A percentile compares a stretch with the other conserved stretches of the same genome.
phyloP scores from a whole-genome alignment of 805 yeast species.

The Yarrowia osloensis region DNA sequence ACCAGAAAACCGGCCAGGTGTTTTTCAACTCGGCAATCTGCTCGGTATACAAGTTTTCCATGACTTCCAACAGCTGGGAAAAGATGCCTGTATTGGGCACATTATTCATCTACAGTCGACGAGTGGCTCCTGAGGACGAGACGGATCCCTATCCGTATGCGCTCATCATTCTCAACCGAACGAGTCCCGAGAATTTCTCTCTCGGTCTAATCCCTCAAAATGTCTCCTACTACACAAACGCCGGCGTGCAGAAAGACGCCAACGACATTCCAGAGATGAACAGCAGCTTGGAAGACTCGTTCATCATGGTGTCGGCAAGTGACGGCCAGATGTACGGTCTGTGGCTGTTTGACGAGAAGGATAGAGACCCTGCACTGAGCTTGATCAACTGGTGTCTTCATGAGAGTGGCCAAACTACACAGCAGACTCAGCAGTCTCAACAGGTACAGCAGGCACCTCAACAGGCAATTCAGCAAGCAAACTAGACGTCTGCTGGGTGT shows the following conservation, averaged over 20 bases:
- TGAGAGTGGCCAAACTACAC: slow-evolving; percentile 7
- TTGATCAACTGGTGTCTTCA: slow-evolving; percentile 42
- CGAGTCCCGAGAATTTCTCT: slow-evolving; percentile 40
- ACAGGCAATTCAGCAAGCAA: not conserved
- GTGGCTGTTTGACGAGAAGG: slow-evolving; percentile 44
- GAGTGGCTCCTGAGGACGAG: slow-evolving; percentile 30
- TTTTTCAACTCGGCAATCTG: slow-evolving; percentile 46
- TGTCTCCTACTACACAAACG: slow-evolving; percentile 32
- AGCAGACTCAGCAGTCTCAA: not conserved
- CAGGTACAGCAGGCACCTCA: not conserved
- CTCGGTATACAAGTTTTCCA: slow-evolving; percentile 45
- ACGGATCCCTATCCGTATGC: slow-evolving; percentile 43
- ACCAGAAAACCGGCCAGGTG: slow-evolving; percentile 43
- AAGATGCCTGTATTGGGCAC: slow-evolving; percentile 46
- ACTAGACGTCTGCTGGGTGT: no score
- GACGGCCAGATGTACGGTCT: slow-evolving; percentile 44
- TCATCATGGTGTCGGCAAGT: slow-evolving; percentile 43
- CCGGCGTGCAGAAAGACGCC: not conserved
- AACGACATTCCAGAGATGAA: slow-evolving; percentile 40
- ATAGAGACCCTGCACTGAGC: slow-evolving; percentile 38
- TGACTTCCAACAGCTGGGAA: slow-evolving; percentile 44
- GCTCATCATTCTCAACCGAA: slow-evolving; percentile 44
- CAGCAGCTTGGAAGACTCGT: slow-evolving; percentile 42
- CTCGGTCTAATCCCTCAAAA: slow-evolving; percentile 42
- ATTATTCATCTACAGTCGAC: slow-evolving; percentile 45